Evolutionary conservation across 495 filamentous ascomycete species (phyloP), one percentile per base, ranked within the genome.

Genomic region (Annulohypoxylon moriforme): DNA sequence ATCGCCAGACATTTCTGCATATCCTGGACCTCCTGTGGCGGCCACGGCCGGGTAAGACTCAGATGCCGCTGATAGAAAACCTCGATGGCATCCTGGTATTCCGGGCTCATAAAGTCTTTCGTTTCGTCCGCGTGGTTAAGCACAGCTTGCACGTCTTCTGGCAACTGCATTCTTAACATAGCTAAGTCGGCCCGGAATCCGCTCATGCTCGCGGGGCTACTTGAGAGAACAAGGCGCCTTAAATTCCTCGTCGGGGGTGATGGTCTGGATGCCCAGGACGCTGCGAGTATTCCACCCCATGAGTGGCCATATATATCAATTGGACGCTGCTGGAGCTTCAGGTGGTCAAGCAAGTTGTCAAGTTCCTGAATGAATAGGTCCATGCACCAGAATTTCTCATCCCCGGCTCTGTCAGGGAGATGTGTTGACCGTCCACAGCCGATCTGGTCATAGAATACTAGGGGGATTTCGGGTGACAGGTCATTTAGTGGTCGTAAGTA

Each of bases 401-500:
- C 81, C 29, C 80, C 80, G 1, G 56, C 63, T 50, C 79, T 84
- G 5, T 84, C 78, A 3, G 68, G 78, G 10, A 86, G 76, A 62
- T 81, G 84, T 0, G 86, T 86, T 22, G 80, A 84, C 8, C 65
- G 33, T 9, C 84, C 85, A 72, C 80, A 83, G 16, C 85, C 84
- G 64, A 88, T 72, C 63, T 87, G 85, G 68, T 87, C 85, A 71
- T 89, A 89, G 69, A 87, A 73, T 18, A 88, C 69, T 3, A 87
- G 74, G 8, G 84, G 81, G 22, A 76, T 78, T 49, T 42, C 67
- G 9, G 67, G 20, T 36, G 75, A 49, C 6, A 85, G 71, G 38
- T 83, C 78, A 0, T 68, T 66, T 13, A 85, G 63, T 1, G 82
- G 79, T 3, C 79, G 46, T 14, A 86, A 69, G 73, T 84, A 86